A percentile compares a stretch with the other conserved stretches of the same genome.
Evolutionary conservation across 495 filamentous ascomycete genomes (phyloP).

Genomic region (Cudoniella acicularis): DNA sequence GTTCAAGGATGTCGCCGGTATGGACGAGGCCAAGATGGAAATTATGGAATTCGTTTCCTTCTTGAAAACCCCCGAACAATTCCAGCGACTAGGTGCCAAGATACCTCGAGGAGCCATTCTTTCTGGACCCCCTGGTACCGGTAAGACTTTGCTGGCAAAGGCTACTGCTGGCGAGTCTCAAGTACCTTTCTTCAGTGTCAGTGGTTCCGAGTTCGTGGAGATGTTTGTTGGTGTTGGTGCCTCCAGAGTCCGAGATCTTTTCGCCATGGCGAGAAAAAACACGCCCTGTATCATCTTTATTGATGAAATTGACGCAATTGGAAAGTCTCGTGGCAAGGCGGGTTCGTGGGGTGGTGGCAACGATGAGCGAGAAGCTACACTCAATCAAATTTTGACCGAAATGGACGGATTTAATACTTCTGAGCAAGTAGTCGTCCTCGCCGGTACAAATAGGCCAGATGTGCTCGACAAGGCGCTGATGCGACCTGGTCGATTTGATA

Average conservation of each 20-base stretch:
- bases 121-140: slow-evolving; percentile 93
- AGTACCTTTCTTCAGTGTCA: slow-evolving; percentile 97
- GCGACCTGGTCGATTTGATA: slow-evolving; percentile 94
- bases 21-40: slow-evolving; percentile 97
- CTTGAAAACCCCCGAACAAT: slow-evolving; percentile 82
- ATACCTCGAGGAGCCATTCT: slow-evolving; percentile 96
- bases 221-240: slow-evolving; percentile 99
- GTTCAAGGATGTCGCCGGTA: slow-evolving; percentile 94
- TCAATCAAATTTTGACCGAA: slow-evolving; percentile 97
- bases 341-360: slow-evolving; percentile 79
- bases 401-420: slow-evolving; percentile 99
- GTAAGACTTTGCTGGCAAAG: slow-evolving; percentile 96
- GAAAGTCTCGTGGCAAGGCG: slow-evolving; percentile 70
- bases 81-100: slow-evolving; percentile 92
- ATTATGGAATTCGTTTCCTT: slow-evolving; percentile 99
- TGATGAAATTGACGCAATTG: slow-evolving; percentile 98
- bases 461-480: slow-evolving; percentile 92
- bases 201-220: slow-evolving; percentile 97
- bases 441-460: slow-evolving; percentile 93
- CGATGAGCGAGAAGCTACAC: slow-evolving; percentile 91
- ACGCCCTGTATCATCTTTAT: slow-evolving; percentile 99
- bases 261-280: slow-evolving; percentile 90
- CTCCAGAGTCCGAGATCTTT: slow-evolving; percentile 90
- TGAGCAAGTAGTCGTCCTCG: slow-evolving; percentile 96
- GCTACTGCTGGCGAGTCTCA: slow-evolving; percentile 96